Conservation (phyloP, 768 basidiomycete genomes). For the Termitomyces titanicus region DNA sequence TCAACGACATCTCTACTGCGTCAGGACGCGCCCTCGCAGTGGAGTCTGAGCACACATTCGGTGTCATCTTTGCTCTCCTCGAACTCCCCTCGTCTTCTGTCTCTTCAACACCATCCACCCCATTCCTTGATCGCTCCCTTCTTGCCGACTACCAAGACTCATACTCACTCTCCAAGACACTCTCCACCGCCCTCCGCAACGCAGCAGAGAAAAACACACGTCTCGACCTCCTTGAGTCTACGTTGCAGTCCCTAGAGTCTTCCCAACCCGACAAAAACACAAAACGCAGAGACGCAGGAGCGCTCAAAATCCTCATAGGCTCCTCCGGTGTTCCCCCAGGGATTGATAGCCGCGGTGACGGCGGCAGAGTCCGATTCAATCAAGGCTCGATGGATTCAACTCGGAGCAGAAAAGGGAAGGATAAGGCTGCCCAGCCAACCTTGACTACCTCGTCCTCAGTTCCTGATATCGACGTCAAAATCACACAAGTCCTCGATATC, state of each 20-base stretch:
- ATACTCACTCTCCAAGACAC: slow-evolving; percentile 52
- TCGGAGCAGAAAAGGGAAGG: not conserved
- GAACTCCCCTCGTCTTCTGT: slow-evolving; percentile 37
- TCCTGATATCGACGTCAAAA: slow-evolving; percentile 49
- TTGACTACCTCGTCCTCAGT: slow-evolving; percentile 23
- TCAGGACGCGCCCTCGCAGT: slow-evolving; percentile 39
- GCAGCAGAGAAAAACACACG: slow-evolving; percentile 54
- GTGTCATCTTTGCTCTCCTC: slow-evolving; percentile 55
- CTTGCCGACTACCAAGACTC: slow-evolving; percentile 70
- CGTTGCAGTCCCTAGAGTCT: slow-evolving; percentile 39
- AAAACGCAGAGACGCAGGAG: slow-evolving; percentile 42
- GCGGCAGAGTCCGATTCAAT: slow-evolving; percentile 10
- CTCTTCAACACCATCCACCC: slow-evolving; percentile 25
- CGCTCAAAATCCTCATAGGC: slow-evolving; percentile 58
- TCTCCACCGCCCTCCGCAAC: slow-evolving; percentile 40
- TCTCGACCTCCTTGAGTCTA: slow-evolving; percentile 51
- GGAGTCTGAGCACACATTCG: slow-evolving; percentile 53
- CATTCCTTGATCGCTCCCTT: slow-evolving; percentile 66
- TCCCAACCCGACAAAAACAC: not conserved
- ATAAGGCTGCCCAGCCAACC: not conserved
- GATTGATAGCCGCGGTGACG: slow-evolving; percentile 33
- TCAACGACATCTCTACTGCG: slow-evolving; percentile 43
- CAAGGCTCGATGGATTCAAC: not conserved
- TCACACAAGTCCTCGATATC: slow-evolving; percentile 73
- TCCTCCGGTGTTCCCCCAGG: slow-evolving; percentile 49